phyloP scores from a whole-genome alignment of 2,329 filamentous ascomycete genomes.

The Aspergillus phoenicis region DNA sequence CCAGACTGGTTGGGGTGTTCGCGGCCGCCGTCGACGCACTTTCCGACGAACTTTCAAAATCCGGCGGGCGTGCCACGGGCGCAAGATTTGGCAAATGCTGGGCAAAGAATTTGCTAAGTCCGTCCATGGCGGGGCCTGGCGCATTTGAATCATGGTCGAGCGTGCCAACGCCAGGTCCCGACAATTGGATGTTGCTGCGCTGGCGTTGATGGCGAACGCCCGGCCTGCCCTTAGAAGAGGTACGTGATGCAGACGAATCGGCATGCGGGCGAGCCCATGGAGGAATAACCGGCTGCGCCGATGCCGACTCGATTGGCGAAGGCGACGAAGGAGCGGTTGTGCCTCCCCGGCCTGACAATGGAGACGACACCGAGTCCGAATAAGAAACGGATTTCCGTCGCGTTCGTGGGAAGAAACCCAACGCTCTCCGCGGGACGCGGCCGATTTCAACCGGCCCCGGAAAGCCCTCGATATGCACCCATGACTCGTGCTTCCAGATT shows the following conservation, averaged over 20 bases:
- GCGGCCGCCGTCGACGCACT: conserved; percentile 37
- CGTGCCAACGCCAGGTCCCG: conserved; percentile 84
- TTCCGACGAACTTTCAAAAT: conserved; percentile 39
- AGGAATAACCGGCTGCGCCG: conserved; percentile 29
- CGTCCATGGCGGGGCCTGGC: conserved; percentile 77
- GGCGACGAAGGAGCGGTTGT: conserved; percentile 33
- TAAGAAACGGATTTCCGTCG: conserved; percentile 75
- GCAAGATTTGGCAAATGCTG: conserved; percentile 80
- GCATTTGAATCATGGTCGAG: conserved; percentile 59
- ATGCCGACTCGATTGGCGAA: conserved; percentile 31
- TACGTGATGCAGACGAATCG: conserved; percentile 30
- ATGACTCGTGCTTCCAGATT: conserved; percentile 84
- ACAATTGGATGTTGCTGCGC: conserved; percentile 62
- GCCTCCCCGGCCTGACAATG: conserved; percentile 33
- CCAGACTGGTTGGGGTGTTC: conserved; percentile 56
- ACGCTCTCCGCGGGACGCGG: conserved; percentile 73
- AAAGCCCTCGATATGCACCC: conserved; percentile 77
- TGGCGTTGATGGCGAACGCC: conserved; percentile 45
- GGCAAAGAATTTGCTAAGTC: conserved; percentile 79
- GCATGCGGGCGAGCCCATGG: conserved; percentile 31
- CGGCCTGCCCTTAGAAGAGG: conserved; percentile 33
- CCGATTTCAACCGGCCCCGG: conserved; percentile 78
- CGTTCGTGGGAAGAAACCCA: conserved; percentile 90
- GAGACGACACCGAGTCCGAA: conserved; percentile 59
- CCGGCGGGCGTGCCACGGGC: conserved; percentile 64